phyloP scores from a whole-genome alignment of 2,329 filamentous ascomycete genomes.

The Lachnellula hyalina region DNA sequence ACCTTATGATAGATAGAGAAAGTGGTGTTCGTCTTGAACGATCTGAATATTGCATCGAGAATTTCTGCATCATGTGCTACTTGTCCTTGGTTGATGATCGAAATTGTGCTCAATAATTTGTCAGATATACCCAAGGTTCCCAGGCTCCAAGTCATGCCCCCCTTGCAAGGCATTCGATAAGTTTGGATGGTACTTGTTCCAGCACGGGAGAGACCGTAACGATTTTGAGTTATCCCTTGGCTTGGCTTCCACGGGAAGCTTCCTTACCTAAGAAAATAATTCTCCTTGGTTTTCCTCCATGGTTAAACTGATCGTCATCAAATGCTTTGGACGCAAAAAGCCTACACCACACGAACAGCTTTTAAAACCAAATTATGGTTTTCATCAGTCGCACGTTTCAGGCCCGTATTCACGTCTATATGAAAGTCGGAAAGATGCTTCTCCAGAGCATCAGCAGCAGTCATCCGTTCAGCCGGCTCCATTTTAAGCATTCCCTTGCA shows the following conservation, averaged over 20 bases:
- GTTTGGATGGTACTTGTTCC: background rate
- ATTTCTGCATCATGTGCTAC: no score
- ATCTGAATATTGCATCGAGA: no score
- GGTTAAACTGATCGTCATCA: background rate
- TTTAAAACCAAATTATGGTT: background rate
- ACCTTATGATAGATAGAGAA: no score
- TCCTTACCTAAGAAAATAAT: no score
- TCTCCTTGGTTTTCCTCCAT: background rate
- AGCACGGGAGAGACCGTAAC: no score
- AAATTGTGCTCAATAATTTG: no score
- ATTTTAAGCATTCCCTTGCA: conserved; percentile 6
- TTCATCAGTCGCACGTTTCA: conserved; percentile 2
- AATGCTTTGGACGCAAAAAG: background rate
- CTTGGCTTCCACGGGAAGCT: no score
- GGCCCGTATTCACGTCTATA: conserved; percentile 3
- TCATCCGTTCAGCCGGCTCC: conserved; percentile 6
- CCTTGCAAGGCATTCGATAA: no score
- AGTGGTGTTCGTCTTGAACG: no score
- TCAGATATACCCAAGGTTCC: no score
- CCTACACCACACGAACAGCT: background rate
- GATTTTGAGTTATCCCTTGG: background rate
- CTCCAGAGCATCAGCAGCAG: conserved; percentile 4
- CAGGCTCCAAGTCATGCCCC: no score
- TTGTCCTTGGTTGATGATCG: no score
- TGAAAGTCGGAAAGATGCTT: conserved; percentile 1